A percentile compares a stretch with the other conserved stretches of the same genome.
Evolutionary conservation across 306 rosid genomes (phyloP).

Genomic region (Trichosanthes truncata): DNA sequence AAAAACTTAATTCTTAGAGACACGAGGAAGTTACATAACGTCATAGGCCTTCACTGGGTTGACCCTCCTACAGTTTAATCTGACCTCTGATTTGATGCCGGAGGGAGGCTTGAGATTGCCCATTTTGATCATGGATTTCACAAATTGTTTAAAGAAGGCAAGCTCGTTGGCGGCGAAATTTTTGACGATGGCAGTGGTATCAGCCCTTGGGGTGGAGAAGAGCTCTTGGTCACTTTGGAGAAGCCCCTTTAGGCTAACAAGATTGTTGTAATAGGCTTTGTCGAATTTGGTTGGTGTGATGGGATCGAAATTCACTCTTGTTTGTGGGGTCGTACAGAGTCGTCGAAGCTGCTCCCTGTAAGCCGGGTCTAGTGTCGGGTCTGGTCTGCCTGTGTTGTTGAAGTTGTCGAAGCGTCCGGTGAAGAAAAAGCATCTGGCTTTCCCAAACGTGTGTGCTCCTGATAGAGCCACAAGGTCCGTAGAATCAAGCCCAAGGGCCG

Average conservation of each 20-base stretch:
- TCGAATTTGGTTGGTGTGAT: conserved; percentile 29
- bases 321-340: conserved; percentile 12
- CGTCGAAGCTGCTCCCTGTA: conserved; percentile 43
- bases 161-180: background rate
- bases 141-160: conserved; percentile 27
- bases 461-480: conserved; percentile 69
- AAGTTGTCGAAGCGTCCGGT: conserved; percentile 44
- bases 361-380: conserved; percentile 44
- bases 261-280: conserved; percentile 41
- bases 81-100: conserved; percentile 30
- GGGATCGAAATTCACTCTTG: conserved; percentile 4
- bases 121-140: conserved; percentile 63
- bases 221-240: conserved; percentile 17
- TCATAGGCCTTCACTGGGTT: background rate
- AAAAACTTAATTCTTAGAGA: background rate
- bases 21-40: background rate
- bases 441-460: conserved; percentile 73
- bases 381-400: conserved; percentile 38
- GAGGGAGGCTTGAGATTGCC: conserved; percentile 53
- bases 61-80: conserved; percentile 7
- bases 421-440: conserved; percentile 48
- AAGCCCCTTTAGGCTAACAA: background rate
- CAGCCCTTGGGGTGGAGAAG: conserved; percentile 19
- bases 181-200: background rate
- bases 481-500: conserved; percentile 33